Evolutionary conservation across 495 filamentous ascomycete genomes (phyloP).

Genomic region (Amniculicola lignicola): DNA sequence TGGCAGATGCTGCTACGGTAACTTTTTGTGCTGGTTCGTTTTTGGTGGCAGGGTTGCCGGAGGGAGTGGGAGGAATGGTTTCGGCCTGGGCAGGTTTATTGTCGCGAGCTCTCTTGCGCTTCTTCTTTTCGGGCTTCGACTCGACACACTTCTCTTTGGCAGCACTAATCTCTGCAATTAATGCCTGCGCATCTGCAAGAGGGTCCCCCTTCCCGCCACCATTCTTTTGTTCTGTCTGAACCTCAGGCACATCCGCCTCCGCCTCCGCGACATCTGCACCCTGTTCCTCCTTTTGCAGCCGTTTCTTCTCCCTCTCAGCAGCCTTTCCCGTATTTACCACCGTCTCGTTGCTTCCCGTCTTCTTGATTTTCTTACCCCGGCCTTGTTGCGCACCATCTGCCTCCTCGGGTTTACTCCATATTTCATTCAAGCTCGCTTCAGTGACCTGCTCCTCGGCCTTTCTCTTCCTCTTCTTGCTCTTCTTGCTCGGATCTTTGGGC

Average conservation of each 20-base stretch:
- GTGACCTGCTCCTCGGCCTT: slow-evolving; percentile 59
- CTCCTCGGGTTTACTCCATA: slow-evolving; percentile 9
- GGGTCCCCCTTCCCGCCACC: slow-evolving; percentile 28
- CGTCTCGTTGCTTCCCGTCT: neutral
- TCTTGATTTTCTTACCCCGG: neutral
- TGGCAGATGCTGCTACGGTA: slow-evolving; percentile 16
- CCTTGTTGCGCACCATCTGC: slow-evolving; percentile 21
- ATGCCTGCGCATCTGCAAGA: slow-evolving; percentile 24
- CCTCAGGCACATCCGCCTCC: slow-evolving; percentile 13
- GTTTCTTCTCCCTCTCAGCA: slow-evolving; percentile 44
- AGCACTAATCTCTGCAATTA: neutral
- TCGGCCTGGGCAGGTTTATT: slow-evolving; percentile 21
- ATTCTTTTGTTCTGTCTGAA: neutral
- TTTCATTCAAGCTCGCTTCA: slow-evolving; percentile 53
- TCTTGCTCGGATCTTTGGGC: slow-evolving; percentile 56
- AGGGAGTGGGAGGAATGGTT: neutral
- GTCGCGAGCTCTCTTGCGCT: slow-evolving; percentile 19
- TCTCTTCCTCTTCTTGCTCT: slow-evolving; percentile 48
- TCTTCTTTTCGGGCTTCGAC: slow-evolving; percentile 36
- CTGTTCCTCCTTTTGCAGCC: slow-evolving; percentile 29
- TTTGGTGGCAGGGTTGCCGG: neutral
- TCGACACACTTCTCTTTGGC: neutral
- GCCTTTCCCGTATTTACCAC: slow-evolving; percentile 36
- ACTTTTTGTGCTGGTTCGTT: slow-evolving; percentile 1
- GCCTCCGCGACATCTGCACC: slow-evolving; percentile 27